A percentile compares a stretch with the other conserved stretches of the same genome.
phyloP scores from a whole-genome alignment of 805 yeast species.

The Teunomyces atbi region DNA sequence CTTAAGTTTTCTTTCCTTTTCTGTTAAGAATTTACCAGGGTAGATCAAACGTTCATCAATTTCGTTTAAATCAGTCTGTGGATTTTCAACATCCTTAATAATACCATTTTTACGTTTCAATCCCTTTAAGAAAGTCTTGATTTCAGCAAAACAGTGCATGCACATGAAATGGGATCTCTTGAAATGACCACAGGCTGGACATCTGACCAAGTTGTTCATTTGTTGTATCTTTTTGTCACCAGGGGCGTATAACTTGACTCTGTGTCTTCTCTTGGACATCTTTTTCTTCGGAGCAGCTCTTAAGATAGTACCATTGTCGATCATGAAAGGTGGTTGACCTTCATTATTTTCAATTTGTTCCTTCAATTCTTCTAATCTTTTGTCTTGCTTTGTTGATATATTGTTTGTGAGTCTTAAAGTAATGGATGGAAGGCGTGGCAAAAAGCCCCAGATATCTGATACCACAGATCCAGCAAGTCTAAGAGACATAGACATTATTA shows the following conservation, averaged over 20 bases:
- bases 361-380: slow-evolving; percentile 35
- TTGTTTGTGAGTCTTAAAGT: slow-evolving; percentile 2
- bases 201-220: slow-evolving; percentile 74
- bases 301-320: slow-evolving; percentile 66
- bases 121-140: slow-evolving; percentile 69
- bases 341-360: slow-evolving; percentile 37
- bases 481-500: slow-evolving; percentile 23
- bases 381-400: slow-evolving; percentile 13
- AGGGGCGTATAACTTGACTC: slow-evolving; percentile 79
- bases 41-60: slow-evolving; percentile 65
- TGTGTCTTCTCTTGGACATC: slow-evolving; percentile 79
- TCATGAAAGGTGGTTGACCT: slow-evolving; percentile 40
- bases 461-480: slow-evolving; percentile 15
- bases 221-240: slow-evolving; percentile 79
- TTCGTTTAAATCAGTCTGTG: slow-evolving; percentile 49
- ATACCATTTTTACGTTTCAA: slow-evolving; percentile 32
- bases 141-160: slow-evolving; percentile 86
- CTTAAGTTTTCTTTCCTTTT: slow-evolving; percentile 28
- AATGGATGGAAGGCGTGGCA: slow-evolving; percentile 12
- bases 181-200: slow-evolving; percentile 93
- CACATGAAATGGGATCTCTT: slow-evolving; percentile 90
- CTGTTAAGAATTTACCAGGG: slow-evolving; percentile 62
- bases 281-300: slow-evolving; percentile 95
- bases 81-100: slow-evolving; percentile 28
- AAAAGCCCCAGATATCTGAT: slow-evolving; percentile 7